Conservation (phyloP, 1,284 basidiomycete genomes). For the Thelephora terrestris region DNA sequence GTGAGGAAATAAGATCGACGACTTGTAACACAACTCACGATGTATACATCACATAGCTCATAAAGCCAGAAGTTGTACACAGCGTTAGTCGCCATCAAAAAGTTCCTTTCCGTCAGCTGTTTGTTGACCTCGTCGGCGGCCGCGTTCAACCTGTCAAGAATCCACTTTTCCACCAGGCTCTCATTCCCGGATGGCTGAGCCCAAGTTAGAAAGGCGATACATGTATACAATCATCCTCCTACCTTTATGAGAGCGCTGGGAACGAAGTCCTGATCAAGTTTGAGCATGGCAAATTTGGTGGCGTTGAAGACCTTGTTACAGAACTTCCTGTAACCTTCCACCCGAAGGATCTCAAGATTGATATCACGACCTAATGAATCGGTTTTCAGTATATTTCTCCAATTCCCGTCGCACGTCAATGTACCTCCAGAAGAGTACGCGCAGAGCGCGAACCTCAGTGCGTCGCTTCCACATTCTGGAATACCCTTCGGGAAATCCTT, state of each 20-base stretch:
- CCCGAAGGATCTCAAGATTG: slow-evolving; percentile 90
- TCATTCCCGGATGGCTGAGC: slow-evolving; percentile 78
- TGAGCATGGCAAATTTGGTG: slow-evolving; percentile 96
- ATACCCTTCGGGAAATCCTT: slow-evolving; percentile 99
- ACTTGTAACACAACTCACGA: slow-evolving; percentile 41
- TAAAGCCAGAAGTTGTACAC: slow-evolving; percentile 97
- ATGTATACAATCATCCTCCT: slow-evolving; percentile 6
- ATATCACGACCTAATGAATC: slow-evolving; percentile 70
- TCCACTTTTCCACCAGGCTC: slow-evolving; percentile 92
- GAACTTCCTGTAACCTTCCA: slow-evolving; percentile 99
- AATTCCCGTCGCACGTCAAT: not conserved
- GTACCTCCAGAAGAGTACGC: slow-evolving; percentile 86
- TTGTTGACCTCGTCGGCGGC: slow-evolving; percentile 74
- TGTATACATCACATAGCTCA: slow-evolving; percentile 98
- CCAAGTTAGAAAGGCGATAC: not conserved
- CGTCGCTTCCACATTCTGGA: slow-evolving; percentile 97
- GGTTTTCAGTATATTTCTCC: not conserved
- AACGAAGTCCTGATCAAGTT: slow-evolving; percentile 76
- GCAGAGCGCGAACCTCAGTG: slow-evolving; percentile 90
- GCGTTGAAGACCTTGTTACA: slow-evolving; percentile 99
- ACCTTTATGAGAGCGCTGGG: slow-evolving; percentile 67
- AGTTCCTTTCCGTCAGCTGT: slow-evolving; percentile 75
- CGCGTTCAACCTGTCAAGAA: slow-evolving; percentile 87
- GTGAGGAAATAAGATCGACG: not conserved
- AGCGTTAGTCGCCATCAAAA: slow-evolving; percentile 82